Conservation (phyloP, 2,329 filamentous ascomycete genomes). For the Paradendryphiella salina region DNA sequence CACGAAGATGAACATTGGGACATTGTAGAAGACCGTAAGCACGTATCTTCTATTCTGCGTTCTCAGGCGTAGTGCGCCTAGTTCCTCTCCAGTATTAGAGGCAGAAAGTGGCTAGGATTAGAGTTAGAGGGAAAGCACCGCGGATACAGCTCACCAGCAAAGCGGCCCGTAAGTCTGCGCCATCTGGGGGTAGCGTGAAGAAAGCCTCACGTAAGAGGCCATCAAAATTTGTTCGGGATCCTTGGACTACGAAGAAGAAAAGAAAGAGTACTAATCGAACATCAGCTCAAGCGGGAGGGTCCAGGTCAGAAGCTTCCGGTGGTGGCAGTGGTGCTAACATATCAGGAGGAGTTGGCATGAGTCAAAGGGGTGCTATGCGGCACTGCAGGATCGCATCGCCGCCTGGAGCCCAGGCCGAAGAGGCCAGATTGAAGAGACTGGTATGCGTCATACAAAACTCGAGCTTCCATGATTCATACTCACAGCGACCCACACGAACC, state of each 20-base stretch:
- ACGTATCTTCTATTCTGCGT: background rate
- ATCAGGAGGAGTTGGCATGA: background rate
- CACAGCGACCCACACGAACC: background rate
- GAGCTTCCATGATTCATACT: background rate
- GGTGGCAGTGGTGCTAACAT: too few relatives aligned
- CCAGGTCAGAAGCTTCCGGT: background rate
- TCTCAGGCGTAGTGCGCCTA: background rate
- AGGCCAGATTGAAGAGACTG: background rate
- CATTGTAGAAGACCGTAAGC: background rate
- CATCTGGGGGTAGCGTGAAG: background rate
- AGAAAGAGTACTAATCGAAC: background rate
- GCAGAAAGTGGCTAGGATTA: too few relatives aligned
- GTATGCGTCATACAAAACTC: background rate
- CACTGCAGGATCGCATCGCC: too few relatives aligned
- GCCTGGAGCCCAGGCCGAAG: too few relatives aligned
- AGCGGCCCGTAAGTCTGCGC: conserved; percentile 1
- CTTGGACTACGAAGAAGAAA: background rate
- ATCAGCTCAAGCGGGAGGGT: background rate
- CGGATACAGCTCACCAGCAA: background rate
- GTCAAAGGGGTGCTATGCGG: background rate
- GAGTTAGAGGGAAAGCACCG: background rate
- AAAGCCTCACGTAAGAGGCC: background rate
- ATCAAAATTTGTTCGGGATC: background rate
- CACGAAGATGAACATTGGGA: conserved; percentile 3
- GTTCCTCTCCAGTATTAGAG: too few relatives aligned